Base-by-base conservation (phyloP, 2,329 filamentous ascomycete species). In the Alternaria hordeiaustralica region DNA sequence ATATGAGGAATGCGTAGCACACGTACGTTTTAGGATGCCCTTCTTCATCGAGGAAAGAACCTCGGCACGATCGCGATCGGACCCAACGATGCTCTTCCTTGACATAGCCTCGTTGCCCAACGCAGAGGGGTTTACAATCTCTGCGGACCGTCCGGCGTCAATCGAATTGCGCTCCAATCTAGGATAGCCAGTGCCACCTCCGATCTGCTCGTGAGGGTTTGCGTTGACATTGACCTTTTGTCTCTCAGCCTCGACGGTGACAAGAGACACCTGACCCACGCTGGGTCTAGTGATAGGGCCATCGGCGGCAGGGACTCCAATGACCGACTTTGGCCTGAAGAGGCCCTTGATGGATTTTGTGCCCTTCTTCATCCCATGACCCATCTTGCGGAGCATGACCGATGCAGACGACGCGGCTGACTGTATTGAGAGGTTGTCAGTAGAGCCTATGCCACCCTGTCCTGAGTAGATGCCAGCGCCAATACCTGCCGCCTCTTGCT, bases 331-430 rank as follows among this genome's bases (percentile, higher is more conserved):
- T 0, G 96, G 95, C 66, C 96, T 87, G 84, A 99, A 99, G 8
- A 99, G 85, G 25, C 96, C 96, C 70, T 96, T 96, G 58, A 99
- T 88, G 23, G 94, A 97, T 51, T 94, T 88, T 18, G 91, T 92
- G 55, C 93, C 91, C 82, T 96, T 96, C 87, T 97, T 98, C 89
- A 98, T 92, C n/a, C 95, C 94, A 69, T 94, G 93, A 60, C 96
- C 96, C 96, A 99, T 99, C 84, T 99, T 99, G 57, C 96, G 90
- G 70, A 99, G 92, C 93, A 96, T 96, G 72, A 96, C 89, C 28
- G 93, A 96, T 33, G 93, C 93, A 20, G 93, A 96, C 7, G 93
- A 96, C 20, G 93, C 93, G 10, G 93, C 96, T 5, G 93, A 96
- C 2, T 92, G 95, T 67, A 96, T 93, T 13, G 93, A 96, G 47